Percentiles rank a stretch among this genome's conserved stretches.
phyloP scores from a whole-genome alignment of 257 asterid species.

The Lantana camara region DNA sequence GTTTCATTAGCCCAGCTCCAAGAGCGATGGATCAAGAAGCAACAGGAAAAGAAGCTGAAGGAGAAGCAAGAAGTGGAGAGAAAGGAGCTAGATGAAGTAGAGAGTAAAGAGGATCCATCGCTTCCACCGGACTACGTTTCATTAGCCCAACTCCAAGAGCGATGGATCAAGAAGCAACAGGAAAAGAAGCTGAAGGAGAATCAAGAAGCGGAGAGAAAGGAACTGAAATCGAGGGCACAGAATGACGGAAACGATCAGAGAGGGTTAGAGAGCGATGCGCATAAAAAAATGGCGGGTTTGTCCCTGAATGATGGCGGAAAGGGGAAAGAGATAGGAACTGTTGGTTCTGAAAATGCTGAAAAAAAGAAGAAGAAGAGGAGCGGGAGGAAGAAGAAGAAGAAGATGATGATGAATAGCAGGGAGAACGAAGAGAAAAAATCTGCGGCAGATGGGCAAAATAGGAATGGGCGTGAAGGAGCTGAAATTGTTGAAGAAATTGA shows the following conservation, averaged over 20 bases:
- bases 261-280: background rate
- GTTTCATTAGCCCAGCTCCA: conserved; percentile 60
- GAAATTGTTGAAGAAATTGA: background rate
- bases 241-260: conserved; percentile 13
- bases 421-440: background rate
- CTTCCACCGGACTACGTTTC: conserved; percentile 71
- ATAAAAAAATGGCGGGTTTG: conserved; percentile 9
- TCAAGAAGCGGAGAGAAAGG: conserved; percentile 16
- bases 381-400: background rate
- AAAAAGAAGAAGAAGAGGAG: background rate
- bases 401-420: background rate
- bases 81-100: conserved; percentile 22
- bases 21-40: conserved; percentile 59
- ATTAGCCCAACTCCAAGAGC: conserved; percentile 54
- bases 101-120: conserved; percentile 31
- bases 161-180: conserved; percentile 55
- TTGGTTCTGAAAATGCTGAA: conserved; percentile 18
- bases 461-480: conserved; percentile 11
- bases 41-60: conserved; percentile 34
- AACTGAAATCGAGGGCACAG: conserved; percentile 8
- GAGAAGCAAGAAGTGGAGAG: conserved; percentile 27
- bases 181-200: conserved; percentile 33
- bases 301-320: conserved; percentile 22
- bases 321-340: conserved; percentile 32
- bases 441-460: conserved; percentile 21